phyloP scores from a whole-genome alignment of 345 rosid genomes.

The Salix dunnii region DNA sequence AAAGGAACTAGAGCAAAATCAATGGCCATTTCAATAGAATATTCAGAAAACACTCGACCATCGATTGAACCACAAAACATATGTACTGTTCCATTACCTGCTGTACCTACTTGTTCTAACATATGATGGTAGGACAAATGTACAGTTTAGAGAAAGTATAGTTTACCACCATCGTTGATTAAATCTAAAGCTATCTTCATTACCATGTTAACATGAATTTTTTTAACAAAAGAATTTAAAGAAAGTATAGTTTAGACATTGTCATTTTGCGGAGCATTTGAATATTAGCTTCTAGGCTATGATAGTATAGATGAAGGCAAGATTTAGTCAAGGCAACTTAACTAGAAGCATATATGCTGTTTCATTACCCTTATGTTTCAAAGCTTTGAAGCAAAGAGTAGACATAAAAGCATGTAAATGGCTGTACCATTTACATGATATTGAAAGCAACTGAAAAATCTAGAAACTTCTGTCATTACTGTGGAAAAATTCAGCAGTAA shows the following conservation, averaged over 20 bases:
- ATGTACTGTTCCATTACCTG: conserved; percentile 3
- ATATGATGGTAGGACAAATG: conserved; percentile 8
- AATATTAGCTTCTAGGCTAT: conserved; percentile 11
- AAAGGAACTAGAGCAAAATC: not conserved
- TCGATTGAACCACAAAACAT: not conserved
- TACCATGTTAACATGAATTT: not conserved
- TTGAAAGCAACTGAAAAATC: conserved; percentile 5
- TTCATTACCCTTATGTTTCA: conserved; percentile 1
- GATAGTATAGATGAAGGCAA: not conserved
- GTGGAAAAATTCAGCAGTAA: not conserved
- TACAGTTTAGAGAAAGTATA: not conserved
- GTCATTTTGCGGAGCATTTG: conserved; percentile 1
- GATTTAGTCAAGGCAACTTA: not conserved
- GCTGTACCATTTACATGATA: not conserved
- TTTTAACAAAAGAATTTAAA: not conserved
- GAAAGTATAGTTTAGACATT: too few relatives aligned
- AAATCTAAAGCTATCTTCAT: not conserved
- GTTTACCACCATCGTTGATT: not conserved
- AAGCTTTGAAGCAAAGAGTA: not conserved
- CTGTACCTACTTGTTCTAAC: not conserved
- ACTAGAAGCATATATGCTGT: conserved; percentile 5
- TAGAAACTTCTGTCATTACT: not conserved
- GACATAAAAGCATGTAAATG: not conserved
- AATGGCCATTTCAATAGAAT: not conserved
- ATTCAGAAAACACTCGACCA: not conserved